Evolutionary conservation across 441 rosid genomes (phyloP), one percentile per base, ranked within the genome.

Genomic region (Rhodomyrtus psidioides): DNA sequence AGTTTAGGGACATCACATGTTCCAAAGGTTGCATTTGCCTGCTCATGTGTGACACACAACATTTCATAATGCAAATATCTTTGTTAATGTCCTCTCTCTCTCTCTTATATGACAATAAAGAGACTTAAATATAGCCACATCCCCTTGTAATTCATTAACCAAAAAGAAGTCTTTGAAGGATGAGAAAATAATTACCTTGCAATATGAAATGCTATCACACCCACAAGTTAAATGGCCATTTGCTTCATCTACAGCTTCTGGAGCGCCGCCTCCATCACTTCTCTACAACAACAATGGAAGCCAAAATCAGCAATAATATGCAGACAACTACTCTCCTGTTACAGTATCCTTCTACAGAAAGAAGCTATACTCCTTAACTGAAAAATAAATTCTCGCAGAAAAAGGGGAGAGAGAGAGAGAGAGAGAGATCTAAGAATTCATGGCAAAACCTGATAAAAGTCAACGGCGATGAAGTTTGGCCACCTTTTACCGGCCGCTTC

Each of bases 401-500:
- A 21, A 21, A 12, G 23, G 2, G 2, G 21, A 19, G 74, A 62
- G 44, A 9, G 26, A 34, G 46, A 19, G 74, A 62, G 44, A 10
- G n/a, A 39, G 46, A 24, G 8, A 70, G n/a, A 55, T 55, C 57
- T 55, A 7, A 46, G 26, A n/a, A 65, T 65, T 70, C 79, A 49
- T 21, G 51, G n/a, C 27, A 44, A 39, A 70, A 97, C 99, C 99
- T 94, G 93, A 89, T 97, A 97, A 88, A 89, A 95, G 86, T 95
- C 99, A 34, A 97, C 98, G 1, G 99, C 93, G 6, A 96, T 96
- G 95, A 96, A 97, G 93, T 97, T 97, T 58, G 99, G 99, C 99
- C 99, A 97, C 58, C 99, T 90, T 84, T 94, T 89, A 24, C 96
- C 95, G 53, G 96, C 91, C 75, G 95, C 98, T 88, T 90, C 90